Conservation (phyloP, 1,284 basidiomycete species). For the Sanghuangporus baumii region DNA sequence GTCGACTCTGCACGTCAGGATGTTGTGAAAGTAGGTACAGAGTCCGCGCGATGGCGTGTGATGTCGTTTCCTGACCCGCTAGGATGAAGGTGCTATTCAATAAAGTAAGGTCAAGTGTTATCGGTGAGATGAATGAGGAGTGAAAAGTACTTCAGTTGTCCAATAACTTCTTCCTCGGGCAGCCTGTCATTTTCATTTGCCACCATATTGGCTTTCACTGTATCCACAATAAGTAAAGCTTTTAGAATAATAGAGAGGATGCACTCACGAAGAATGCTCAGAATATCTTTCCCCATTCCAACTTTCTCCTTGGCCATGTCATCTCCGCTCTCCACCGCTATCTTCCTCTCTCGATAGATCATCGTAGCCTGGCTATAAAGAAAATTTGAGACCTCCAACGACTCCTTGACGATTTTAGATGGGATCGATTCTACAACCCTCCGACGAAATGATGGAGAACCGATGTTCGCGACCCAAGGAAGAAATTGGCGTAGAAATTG, state of each 20-base stretch:
- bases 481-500: conserved; percentile 8
- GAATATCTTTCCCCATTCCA: conserved; percentile 25
- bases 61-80: conserved; percentile 34
- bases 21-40: conserved; percentile 30
- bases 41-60: conserved; percentile 32
- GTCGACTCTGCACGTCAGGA: conserved; percentile 30
- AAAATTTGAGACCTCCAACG: conserved; percentile 28
- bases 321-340: conserved; percentile 18
- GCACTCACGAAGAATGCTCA: conserved; percentile 22
- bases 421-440: conserved; percentile 15
- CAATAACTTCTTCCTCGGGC: conserved; percentile 10
- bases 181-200: conserved; percentile 9
- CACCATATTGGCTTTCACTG: conserved; percentile 24
- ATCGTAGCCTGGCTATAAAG: conserved; percentile 16
- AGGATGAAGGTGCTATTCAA: conserved; percentile 31
- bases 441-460: conserved; percentile 15
- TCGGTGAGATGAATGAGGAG: too few species aligned
- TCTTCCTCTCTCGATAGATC: conserved; percentile 18
- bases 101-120: not conserved
- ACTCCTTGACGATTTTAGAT: conserved; percentile 17
- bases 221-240: not conserved
- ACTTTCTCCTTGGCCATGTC: conserved; percentile 18
- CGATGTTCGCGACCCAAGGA: conserved; percentile 14
- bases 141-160: conserved; percentile 24
- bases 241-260: not conserved